Evolutionary conservation across 768 basidiomycete genomes (phyloP), one percentile per base, ranked within the genome.

Genomic region (Gelatoporia subvermispora): DNA sequence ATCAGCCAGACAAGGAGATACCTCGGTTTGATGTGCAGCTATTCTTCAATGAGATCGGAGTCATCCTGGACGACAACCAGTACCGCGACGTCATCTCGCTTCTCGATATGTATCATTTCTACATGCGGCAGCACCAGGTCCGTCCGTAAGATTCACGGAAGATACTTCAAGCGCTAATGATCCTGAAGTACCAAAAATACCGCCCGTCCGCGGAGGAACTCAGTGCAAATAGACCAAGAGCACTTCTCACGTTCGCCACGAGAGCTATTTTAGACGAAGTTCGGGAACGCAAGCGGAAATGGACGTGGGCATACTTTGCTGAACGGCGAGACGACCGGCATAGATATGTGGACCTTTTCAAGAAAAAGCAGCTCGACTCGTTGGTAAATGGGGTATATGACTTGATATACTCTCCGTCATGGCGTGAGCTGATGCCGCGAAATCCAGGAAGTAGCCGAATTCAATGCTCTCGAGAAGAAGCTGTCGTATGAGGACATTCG

Each of bases 31-130:
- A 98, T 59, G 79, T 90, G 2, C 84, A 89, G 57, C 74, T 98
- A 25, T 69, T 85, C 16, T 97, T 98, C 64, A 84, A 96, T 56
- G 91, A 97, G 65, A 93, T 99, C 43, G 93, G 88, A 8, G 82
- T 98, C 48, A 78, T 86, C 18, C 71, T 99, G 41, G 95, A 99
- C 63, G 84, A 92, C 53, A 81, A 93, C 56, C 96, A 99, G 67
- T 99, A 97, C 63, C 81, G 91, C 45, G 93, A 98, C 65, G 81
- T 79, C 20, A 91, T 98, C 49, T 94, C 90, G 18, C 77, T 98
- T 39, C 74, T 93, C 51, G 94, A 98, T 65, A 93, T 97, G 79
- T 96, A 95, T 67, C 95, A 98, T 64, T 85, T 97, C 51, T 96
- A 95, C 66, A 77, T 85, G 40, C 82, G 96, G 45, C 84, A 84